Percentiles rank a stretch among this genome's conserved stretches.
These are phyloP conservation scores for Phlebiopsis flavidoalba DNA, from an alignment of 768 basidiomycete species.

Conservation along the genomic window DNA sequence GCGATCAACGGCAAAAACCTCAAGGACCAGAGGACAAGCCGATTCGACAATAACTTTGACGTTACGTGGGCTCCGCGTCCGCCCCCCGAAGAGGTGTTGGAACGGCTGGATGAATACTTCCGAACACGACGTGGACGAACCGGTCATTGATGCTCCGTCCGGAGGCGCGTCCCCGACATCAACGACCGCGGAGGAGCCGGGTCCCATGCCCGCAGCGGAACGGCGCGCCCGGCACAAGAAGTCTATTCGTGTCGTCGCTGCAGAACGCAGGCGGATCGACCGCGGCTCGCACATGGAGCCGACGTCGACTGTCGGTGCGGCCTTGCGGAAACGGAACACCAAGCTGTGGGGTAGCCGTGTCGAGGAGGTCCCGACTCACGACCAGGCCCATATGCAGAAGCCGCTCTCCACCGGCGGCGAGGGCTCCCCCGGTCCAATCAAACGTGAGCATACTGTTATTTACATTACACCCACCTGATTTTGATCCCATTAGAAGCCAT, in stretches of 20 bases:
- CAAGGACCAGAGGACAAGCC: constrained; percentile 20
- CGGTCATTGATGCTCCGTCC: constrained; percentile 83
- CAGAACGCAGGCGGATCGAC: constrained; percentile 76
- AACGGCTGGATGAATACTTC: constrained; percentile 92
- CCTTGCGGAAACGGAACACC: constrained; percentile 79
- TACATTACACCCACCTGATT: neutral
- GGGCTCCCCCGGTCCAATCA: constrained; percentile 26
- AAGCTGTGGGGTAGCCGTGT: constrained; percentile 93
- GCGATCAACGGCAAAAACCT: constrained; percentile 15
- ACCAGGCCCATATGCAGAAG: constrained; percentile 37
- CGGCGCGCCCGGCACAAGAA: constrained; percentile 65
- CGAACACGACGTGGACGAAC: constrained; percentile 95
- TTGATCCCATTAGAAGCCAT: constrained; percentile 48
- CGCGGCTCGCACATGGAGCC: constrained; percentile 59
- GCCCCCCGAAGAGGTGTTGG: constrained; percentile 87
- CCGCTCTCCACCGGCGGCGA: constrained; percentile 37
- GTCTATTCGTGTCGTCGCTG: constrained; percentile 88
- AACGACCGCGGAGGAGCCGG: constrained; percentile 47
- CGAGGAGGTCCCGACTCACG: constrained; percentile 87
- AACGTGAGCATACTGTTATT: constrained; percentile 42
- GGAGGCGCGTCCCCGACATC: constrained; percentile 76
- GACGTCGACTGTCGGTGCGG: constrained; percentile 31
- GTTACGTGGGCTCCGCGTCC: constrained; percentile 89
- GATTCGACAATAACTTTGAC: constrained; percentile 40
- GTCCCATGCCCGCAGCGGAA: constrained; percentile 36